These are phyloP conservation scores for Cercospora zeina DNA, from an alignment of 2,329 filamentous ascomycete species.

Conservation along the genomic window DNA sequence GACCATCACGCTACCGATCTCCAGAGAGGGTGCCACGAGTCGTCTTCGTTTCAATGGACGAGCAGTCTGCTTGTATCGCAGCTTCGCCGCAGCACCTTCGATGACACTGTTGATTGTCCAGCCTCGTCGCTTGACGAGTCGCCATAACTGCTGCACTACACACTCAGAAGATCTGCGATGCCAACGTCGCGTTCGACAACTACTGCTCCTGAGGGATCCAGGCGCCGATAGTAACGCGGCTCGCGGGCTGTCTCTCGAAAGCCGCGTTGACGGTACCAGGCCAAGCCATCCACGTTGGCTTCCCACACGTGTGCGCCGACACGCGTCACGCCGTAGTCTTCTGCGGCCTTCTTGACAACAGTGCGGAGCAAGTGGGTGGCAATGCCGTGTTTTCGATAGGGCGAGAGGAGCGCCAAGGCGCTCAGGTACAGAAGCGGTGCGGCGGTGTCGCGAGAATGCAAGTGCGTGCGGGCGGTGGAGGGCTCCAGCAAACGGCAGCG, in stretches of 20 bases:
- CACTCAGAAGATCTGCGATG: conserved; percentile 30
- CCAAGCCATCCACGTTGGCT: conserved; percentile 59
- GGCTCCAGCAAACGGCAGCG: conserved; percentile 49
- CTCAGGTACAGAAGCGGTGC: conserved; percentile 58
- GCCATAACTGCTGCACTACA: neutral
- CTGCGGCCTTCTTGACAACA: conserved; percentile 42
- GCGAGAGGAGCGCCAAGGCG: conserved; percentile 60
- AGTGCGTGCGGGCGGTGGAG: conserved; percentile 8
- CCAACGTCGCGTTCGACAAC: conserved; percentile 49
- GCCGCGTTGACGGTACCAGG: conserved; percentile 61
- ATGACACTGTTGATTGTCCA: too few relatives aligned
- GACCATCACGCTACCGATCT: neutral
- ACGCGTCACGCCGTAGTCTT: conserved; percentile 52
- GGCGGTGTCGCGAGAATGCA: conserved; percentile 6
- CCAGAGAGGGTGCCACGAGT: neutral
- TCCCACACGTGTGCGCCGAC: conserved; percentile 67
- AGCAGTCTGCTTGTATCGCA: too few relatives aligned
- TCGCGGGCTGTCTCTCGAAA: conserved; percentile 56
- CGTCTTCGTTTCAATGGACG: neutral
- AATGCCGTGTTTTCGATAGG: conserved; percentile 59
- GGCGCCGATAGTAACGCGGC: conserved; percentile 59
- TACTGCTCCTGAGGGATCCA: conserved; percentile 58
- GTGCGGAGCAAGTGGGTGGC: conserved; percentile 55
- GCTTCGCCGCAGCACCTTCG: too few relatives aligned
- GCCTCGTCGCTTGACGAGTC: neutral